These are phyloP conservation scores for Xanthoconium separans DNA, from an alignment of 1,284 basidiomycete genomes.

Conservation along the genomic window DNA sequence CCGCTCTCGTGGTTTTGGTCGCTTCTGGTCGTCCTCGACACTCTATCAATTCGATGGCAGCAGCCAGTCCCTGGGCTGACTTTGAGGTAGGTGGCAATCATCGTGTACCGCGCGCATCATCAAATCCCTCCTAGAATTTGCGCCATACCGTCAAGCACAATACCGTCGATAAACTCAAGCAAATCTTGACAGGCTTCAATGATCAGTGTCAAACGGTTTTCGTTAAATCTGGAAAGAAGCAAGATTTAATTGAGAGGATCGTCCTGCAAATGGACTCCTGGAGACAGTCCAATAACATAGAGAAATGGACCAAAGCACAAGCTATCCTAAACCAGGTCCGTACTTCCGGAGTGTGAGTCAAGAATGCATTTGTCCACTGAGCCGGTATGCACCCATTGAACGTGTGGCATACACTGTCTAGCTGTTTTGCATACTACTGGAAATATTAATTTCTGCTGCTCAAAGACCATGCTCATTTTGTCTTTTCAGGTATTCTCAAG, in stretches of 20 bases:
- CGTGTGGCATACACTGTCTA: constrained; percentile 11
- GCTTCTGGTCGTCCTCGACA: constrained; percentile 4
- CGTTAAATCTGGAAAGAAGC: constrained; percentile 79
- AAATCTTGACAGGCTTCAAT: constrained; percentile 70
- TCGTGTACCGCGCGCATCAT: constrained; percentile 3
- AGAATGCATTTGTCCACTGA: constrained; percentile 10
- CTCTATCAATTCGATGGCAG: constrained; percentile 25
- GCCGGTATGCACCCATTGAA: constrained; percentile 5
- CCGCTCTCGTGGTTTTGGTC: constrained; percentile 14
- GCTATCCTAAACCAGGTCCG: constrained; percentile 61
- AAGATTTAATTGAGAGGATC: constrained; percentile 77
- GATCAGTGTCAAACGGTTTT: constrained; percentile 68
- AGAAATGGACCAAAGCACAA: constrained; percentile 67
- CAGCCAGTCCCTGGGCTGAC: constrained; percentile 33
- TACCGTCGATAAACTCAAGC: constrained; percentile 80
- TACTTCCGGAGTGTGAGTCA: constrained; percentile 57
- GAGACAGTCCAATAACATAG: constrained; percentile 51
- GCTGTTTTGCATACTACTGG: constrained; percentile 6
- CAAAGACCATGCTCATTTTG: constrained; percentile 17
- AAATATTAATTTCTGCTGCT: constrained; percentile 1
- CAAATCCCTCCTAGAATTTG: constrained; percentile 39
- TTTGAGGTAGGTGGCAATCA: constrained; percentile 31
- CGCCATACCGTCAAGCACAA: constrained; percentile 48
- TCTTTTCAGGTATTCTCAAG: constrained; percentile 27
- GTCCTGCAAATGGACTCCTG: constrained; percentile 54